Evolutionary conservation across 805 yeast genomes (phyloP).

Genomic region (Kuraishia cidri): DNA sequence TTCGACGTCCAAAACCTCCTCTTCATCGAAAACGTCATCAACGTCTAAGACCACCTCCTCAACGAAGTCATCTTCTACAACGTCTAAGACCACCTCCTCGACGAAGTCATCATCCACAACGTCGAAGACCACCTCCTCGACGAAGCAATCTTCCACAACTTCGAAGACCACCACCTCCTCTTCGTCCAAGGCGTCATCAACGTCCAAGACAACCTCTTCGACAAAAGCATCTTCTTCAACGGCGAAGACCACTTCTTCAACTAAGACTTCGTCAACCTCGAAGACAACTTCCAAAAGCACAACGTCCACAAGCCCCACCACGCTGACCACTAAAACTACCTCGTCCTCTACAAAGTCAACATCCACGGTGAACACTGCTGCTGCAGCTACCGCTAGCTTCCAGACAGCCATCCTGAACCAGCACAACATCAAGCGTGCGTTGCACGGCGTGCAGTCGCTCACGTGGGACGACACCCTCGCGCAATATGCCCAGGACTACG

Average conservation of each 20-base stretch:
- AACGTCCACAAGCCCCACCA: slow-evolving; percentile 8
- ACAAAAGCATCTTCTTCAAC: slow-evolving; percentile 4
- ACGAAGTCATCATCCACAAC: no score
- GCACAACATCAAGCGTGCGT: slow-evolving; percentile 54
- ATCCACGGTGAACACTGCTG: slow-evolving; percentile 8
- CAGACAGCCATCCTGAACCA: slow-evolving; percentile 34
- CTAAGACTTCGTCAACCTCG: slow-evolving; percentile 8
- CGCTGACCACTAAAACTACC: slow-evolving; percentile 8
- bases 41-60: no score
- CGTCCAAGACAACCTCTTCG: slow-evolving; percentile 6
- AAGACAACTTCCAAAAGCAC: slow-evolving; percentile 7
- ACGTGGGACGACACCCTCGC: slow-evolving; percentile 50
- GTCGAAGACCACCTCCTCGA: no score
- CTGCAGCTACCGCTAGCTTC: slow-evolving; percentile 10
- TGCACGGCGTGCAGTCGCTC: slow-evolving; percentile 41
- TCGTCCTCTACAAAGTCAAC: slow-evolving; percentile 9
- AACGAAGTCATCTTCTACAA: background rate
- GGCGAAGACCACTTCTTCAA: slow-evolving; percentile 6
- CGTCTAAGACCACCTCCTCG: no score
- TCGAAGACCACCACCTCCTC: no score
- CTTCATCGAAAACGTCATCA: no score
- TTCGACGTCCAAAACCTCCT: slow-evolving; percentile 5
- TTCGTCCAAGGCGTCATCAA: slow-evolving; percentile 2
- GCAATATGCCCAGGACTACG: slow-evolving; percentile 49
- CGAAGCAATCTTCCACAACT: background rate